Conservation (phyloP, 305 asterid species). For the Rubia peregrina region DNA sequence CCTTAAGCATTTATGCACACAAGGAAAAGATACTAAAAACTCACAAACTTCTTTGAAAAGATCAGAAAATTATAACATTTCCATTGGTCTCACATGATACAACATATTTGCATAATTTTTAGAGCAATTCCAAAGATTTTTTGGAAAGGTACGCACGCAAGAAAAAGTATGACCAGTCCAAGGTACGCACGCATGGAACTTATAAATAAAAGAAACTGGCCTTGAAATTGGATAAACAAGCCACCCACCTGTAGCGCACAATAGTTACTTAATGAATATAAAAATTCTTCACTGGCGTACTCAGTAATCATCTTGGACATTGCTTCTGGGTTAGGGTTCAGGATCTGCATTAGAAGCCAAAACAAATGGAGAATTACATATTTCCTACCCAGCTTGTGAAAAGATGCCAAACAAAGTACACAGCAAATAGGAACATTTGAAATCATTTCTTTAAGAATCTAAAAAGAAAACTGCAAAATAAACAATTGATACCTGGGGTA, state of each 20-base stretch:
- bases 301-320: slow-evolving; percentile 95
- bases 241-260: slow-evolving; percentile 89
- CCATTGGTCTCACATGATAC: not conserved
- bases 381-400: not conserved
- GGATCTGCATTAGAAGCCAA: slow-evolving; percentile 51
- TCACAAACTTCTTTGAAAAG: not conserved
- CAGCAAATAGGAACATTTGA: not conserved
- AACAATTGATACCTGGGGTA: slow-evolving; percentile 72
- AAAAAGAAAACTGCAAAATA: not conserved
- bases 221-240: not conserved
- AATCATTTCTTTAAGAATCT: not conserved
- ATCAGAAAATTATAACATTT: not conserved
- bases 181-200: not conserved
- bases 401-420: not conserved
- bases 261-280: slow-evolving; percentile 79
- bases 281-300: slow-evolving; percentile 96
- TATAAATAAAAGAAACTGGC: not conserved
- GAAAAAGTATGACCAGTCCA: not conserved
- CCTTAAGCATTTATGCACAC: not conserved
- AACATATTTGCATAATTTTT: not conserved
- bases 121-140: not conserved
- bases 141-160: not conserved
- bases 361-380: not conserved
- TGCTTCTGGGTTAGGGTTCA: slow-evolving; percentile 98
- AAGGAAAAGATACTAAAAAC: too few relatives aligned